A percentile compares a stretch with the other conserved stretches of the same genome.
Conservation (phyloP, 2,329 filamentous ascomycete species). For the Epichloe uncinata region DNA sequence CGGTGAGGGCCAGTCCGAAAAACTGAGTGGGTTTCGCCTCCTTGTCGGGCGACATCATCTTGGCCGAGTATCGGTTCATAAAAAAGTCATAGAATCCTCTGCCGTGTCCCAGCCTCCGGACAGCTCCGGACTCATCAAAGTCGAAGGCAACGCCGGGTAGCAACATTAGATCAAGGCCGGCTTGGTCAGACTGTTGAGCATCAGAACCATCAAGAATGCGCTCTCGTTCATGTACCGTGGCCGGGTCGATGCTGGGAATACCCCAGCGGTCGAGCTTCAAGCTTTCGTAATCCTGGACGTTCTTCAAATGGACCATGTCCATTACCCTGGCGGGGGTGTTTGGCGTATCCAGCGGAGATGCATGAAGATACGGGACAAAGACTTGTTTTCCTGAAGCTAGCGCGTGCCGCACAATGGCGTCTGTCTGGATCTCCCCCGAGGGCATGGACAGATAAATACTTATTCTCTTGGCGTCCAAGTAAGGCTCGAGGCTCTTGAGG, state of each 20-base stretch:
- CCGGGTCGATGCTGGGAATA: constrained; percentile 68
- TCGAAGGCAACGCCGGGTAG: constrained; percentile 94
- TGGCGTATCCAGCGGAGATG: constrained; percentile 30
- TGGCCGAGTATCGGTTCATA: constrained; percentile 60
- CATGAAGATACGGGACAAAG: constrained; percentile 82
- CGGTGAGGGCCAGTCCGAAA: constrained; percentile 69
- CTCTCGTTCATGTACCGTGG: constrained; percentile 50
- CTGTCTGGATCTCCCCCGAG: constrained; percentile 70
- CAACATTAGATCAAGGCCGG: constrained; percentile 68
- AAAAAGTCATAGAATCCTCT: constrained; percentile 96
- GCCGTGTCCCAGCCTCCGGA: constrained; percentile 78
- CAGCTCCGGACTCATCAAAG: constrained; percentile 34
- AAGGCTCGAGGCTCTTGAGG: constrained; percentile 57
- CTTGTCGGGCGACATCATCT: constrained; percentile 21
- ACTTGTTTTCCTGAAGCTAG: constrained; percentile 67
- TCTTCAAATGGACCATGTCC: constrained; percentile 81
- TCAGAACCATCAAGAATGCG: constrained; percentile 59
- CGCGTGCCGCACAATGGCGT: constrained; percentile 68
- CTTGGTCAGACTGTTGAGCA: constrained; percentile 24
- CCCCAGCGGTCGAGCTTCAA: constrained; percentile 77
- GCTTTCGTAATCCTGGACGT: constrained; percentile 62
- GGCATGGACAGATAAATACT: constrained; percentile 94
- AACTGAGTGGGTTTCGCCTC: constrained; percentile 31
- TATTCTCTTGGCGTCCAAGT: constrained; percentile 59
- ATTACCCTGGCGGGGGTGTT: constrained; percentile 56